phyloP scores from a whole-genome alignment of 805 yeast genomes.

The Isabelozyma heimii region DNA sequence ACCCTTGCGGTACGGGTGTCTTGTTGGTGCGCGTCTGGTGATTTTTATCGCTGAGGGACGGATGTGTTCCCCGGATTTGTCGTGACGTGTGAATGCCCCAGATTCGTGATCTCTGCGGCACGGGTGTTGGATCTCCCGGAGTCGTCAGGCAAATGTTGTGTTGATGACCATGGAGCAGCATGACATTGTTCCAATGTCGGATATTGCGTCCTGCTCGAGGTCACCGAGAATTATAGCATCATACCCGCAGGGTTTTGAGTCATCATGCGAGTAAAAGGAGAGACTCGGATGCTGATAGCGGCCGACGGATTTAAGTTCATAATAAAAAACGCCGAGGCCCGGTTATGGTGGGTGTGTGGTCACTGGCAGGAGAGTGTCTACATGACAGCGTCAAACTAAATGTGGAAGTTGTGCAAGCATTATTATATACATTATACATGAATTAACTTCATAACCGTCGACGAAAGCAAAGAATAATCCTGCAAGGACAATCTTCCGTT shows the following conservation, averaged over 20 bases:
- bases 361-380: background rate
- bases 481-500: slow-evolving; percentile 19
- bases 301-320: background rate
- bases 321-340: background rate
- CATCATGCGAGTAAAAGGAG: background rate
- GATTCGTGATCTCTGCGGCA: too few species aligned
- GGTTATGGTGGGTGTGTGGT: background rate
- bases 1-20: too few species aligned
- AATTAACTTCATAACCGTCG: background rate
- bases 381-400: background rate
- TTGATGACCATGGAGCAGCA: too few species aligned
- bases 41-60: too few species aligned
- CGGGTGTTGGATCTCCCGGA: too few species aligned
- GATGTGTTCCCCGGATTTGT: too few species aligned
- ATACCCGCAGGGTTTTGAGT: background rate
- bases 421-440: background rate
- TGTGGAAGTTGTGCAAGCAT: background rate
- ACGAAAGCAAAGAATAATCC: background rate
- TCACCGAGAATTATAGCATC: too few species aligned
- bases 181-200: too few species aligned
- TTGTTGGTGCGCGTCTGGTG: too few species aligned
- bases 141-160: too few species aligned
- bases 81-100: too few species aligned
- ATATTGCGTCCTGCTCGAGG: too few species aligned
- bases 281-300: background rate